These are phyloP conservation scores for Coniochaeta sp. DNA, from an alignment of 2,329 filamentous ascomycete species.

Conservation along the genomic window DNA sequence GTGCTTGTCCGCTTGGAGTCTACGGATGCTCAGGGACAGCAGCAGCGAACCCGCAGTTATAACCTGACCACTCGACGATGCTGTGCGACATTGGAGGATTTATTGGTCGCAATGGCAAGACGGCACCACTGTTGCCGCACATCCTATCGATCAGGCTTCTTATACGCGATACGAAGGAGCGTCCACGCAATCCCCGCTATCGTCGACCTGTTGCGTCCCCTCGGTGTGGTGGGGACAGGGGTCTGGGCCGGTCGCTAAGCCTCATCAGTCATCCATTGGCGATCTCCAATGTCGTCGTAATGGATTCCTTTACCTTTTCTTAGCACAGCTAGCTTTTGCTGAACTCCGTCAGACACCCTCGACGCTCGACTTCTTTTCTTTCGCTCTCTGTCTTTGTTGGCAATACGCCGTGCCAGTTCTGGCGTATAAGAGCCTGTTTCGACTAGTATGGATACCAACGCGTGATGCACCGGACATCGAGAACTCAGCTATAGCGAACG, in stretches of 20 bases:
- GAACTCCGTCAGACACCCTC: no score
- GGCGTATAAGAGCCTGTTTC: background rate
- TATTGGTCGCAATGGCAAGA: no score
- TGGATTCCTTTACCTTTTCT: background rate
- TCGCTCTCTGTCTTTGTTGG: background rate
- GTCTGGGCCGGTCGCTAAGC: background rate
- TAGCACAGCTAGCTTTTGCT: background rate
- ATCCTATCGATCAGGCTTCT: no score
- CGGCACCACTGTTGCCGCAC: no score
- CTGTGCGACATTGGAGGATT: no score
- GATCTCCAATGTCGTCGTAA: background rate
- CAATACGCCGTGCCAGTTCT: background rate
- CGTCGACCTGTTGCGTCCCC: background rate
- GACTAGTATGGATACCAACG: background rate
- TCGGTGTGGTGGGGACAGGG: background rate
- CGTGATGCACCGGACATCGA: background rate
- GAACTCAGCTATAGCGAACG: background rate
- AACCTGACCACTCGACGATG: no score
- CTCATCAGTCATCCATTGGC: background rate
- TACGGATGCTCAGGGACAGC: no score
- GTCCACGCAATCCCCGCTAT: background rate
- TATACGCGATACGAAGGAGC: background rate
- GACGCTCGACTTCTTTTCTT: background rate
- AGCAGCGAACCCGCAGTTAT: no score
- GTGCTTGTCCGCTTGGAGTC: no score